These are phyloP conservation scores for Diphasiastrum complanatum DNA, from an alignment of 83 land plant genomes.

Conservation along the genomic window DNA sequence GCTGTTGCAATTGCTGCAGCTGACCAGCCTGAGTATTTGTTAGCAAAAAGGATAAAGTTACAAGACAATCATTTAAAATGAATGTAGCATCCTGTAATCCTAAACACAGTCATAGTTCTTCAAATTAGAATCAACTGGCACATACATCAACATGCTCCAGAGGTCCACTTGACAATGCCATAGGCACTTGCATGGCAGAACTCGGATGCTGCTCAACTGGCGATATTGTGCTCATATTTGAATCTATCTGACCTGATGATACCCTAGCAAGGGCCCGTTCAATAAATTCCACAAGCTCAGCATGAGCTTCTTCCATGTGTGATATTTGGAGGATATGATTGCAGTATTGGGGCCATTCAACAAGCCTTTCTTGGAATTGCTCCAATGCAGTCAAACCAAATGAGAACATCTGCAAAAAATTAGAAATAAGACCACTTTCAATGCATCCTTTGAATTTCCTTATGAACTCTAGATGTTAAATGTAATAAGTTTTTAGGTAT, in stretches of 20 bases:
- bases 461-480: not conserved
- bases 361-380: slow-evolving; percentile 73
- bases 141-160: too few relatives aligned
- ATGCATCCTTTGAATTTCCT: not conserved
- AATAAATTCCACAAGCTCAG: slow-evolving; percentile 67
- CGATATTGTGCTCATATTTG: slow-evolving; percentile 16
- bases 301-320: slow-evolving; percentile 65
- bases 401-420: slow-evolving; percentile 74
- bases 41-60: too few relatives aligned
- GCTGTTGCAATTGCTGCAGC: not conserved
- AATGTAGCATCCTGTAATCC: too few relatives aligned
- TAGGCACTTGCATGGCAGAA: too few relatives aligned
- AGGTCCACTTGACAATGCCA: too few relatives aligned
- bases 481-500: not conserved
- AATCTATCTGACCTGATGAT: slow-evolving; percentile 52
- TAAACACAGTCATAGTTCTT: too few relatives aligned
- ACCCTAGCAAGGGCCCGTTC: slow-evolving; percentile 55
- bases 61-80: too few relatives aligned
- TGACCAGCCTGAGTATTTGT: too few relatives aligned
- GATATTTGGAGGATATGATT: slow-evolving; percentile 91
- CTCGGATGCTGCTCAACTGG: slow-evolving; percentile 6
- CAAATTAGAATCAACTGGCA: too few relatives aligned
- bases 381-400: slow-evolving; percentile 84
- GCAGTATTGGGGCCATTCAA: slow-evolving; percentile 97
- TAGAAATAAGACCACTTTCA: not conserved